These are phyloP conservation scores for Barnettozyma pratensis DNA, from an alignment of 805 yeast species.

Conservation along the genomic window DNA sequence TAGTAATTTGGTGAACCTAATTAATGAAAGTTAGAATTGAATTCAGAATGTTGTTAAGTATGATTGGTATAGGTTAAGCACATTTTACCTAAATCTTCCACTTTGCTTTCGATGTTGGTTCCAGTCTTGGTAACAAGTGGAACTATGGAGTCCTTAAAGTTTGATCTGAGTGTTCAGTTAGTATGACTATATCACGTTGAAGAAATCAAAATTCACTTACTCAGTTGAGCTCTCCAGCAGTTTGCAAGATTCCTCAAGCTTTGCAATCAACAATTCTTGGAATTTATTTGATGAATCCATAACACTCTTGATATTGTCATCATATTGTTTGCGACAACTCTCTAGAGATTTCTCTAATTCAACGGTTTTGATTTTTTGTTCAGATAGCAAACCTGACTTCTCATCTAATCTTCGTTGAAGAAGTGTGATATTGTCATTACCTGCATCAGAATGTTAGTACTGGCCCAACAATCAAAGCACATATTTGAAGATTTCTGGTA, in stretches of 20 bases:
- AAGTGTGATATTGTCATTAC: slow-evolving; percentile 30
- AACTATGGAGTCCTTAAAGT: background rate
- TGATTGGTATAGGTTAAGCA: slow-evolving; percentile 14
- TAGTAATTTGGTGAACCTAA: slow-evolving; percentile 19
- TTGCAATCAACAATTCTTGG: slow-evolving; percentile 2
- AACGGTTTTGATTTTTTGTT: slow-evolving; percentile 36
- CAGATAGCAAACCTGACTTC: slow-evolving; percentile 41
- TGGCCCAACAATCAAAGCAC: slow-evolving; percentile 1
- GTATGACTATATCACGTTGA: background rate
- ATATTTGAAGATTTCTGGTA: background rate
- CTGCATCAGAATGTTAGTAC: slow-evolving; percentile 17
- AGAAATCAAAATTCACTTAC: background rate
- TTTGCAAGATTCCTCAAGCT: slow-evolving; percentile 4
- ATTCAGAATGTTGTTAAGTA: slow-evolving; percentile 19
- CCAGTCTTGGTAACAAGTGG: background rate
- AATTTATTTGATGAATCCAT: background rate
- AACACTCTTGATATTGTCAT: slow-evolving; percentile 6
- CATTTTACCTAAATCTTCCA: slow-evolving; percentile 3
- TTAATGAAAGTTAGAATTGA: slow-evolving; percentile 7
- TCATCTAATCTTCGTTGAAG: slow-evolving; percentile 36
- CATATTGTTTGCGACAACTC: slow-evolving; percentile 17
- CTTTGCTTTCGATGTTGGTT: background rate
- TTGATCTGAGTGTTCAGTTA: background rate
- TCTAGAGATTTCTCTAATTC: slow-evolving; percentile 24
- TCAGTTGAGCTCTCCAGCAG: background rate